Percentiles rank a stretch among this genome's conserved stretches.
phyloP scores from a whole-genome alignment of 768 basidiomycete species.

The Xanthoconium purpureum region DNA sequence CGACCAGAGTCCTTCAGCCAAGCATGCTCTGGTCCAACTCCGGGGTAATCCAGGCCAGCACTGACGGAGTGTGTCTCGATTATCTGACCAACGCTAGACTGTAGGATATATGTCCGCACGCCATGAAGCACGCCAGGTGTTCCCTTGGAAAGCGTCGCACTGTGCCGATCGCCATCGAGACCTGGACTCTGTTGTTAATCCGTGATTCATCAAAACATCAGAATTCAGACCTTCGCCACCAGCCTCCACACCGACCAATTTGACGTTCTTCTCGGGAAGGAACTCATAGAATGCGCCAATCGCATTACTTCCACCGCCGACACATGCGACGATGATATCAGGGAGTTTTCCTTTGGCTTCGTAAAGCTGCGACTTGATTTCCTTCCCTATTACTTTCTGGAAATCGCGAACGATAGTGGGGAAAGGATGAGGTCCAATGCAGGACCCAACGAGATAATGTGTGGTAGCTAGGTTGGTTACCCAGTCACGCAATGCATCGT shows the following conservation, averaged over 20 bases:
- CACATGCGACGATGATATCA: slow-evolving; percentile 93
- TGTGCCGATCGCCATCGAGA: slow-evolving; percentile 80
- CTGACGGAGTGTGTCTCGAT: slow-evolving; percentile 97
- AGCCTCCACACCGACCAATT: slow-evolving; percentile 92
- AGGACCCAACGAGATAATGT: slow-evolving; percentile 96
- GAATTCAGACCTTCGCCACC: slow-evolving; percentile 83
- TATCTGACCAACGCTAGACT: slow-evolving; percentile 87
- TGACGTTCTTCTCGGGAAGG: slow-evolving; percentile 81
- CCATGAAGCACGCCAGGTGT: slow-evolving; percentile 95
- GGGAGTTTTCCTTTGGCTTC: slow-evolving; percentile 80
- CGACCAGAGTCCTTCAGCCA: slow-evolving; percentile 94
- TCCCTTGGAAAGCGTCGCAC: slow-evolving; percentile 89
- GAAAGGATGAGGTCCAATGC: slow-evolving; percentile 98
- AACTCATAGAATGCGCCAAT: slow-evolving; percentile 99
- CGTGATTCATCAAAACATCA: neutral
- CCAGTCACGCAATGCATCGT: slow-evolving; percentile 98
- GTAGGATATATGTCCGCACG: slow-evolving; percentile 92
- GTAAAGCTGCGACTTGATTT: slow-evolving; percentile 86
- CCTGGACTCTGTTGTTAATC: slow-evolving; percentile 39
- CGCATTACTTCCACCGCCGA: slow-evolving; percentile 96
- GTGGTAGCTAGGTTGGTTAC: slow-evolving; percentile 92
- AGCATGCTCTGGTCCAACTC: slow-evolving; percentile 97
- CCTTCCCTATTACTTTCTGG: slow-evolving; percentile 91
- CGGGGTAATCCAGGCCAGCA: slow-evolving; percentile 94
- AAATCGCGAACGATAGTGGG: slow-evolving; percentile 98